A percentile compares a stretch with the other conserved stretches of the same genome.
phyloP scores from a whole-genome alignment of 2,329 filamentous ascomycete genomes.

The Fusarium albosuccineum region DNA sequence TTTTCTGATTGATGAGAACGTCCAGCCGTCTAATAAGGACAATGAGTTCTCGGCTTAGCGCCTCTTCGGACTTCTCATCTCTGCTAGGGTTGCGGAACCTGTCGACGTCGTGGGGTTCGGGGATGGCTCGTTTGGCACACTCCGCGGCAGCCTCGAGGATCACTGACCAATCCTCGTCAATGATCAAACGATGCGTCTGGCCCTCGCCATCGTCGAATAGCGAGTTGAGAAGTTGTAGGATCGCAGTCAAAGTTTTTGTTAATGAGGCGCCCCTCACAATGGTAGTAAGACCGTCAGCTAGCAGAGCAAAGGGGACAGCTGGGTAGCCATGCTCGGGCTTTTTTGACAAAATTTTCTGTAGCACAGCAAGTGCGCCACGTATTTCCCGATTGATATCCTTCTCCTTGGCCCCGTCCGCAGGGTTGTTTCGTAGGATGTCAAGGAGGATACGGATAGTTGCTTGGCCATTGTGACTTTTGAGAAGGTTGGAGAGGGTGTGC shows the following conservation, averaged over 20 bases:
- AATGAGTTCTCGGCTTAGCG: conserved; percentile 59
- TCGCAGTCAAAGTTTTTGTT: conserved; percentile 60
- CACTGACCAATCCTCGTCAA: conserved; percentile 75
- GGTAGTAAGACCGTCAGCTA: conserved; percentile 69
- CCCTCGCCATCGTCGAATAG: conserved; percentile 67
- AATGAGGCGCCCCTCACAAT: conserved; percentile 61
- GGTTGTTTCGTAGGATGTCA: conserved; percentile 68
- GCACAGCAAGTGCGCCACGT: conserved; percentile 72
- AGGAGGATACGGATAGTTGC: conserved; percentile 75
- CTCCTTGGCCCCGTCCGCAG: conserved; percentile 59
- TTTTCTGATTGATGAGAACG: conserved; percentile 57
- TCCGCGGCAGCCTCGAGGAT: conserved; percentile 70
- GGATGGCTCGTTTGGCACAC: conserved; percentile 59
- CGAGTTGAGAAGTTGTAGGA: conserved; percentile 67
- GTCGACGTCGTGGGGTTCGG: conserved; percentile 45
- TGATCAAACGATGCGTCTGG: conserved; percentile 66
- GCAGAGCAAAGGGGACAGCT: conserved; percentile 67
- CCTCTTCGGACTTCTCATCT: conserved; percentile 52
- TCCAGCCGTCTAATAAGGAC: conserved; percentile 65
- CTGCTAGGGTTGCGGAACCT: conserved; percentile 37
- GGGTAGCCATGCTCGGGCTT: conserved; percentile 71
- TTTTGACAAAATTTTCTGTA: conserved; percentile 73
- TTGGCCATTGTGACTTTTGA: conserved; percentile 80
- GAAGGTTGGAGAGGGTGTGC: conserved; percentile 77
- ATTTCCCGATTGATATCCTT: conserved; percentile 69